Base-by-base conservation (phyloP, 805 yeast genomes). In the Candida maltosa region DNA sequence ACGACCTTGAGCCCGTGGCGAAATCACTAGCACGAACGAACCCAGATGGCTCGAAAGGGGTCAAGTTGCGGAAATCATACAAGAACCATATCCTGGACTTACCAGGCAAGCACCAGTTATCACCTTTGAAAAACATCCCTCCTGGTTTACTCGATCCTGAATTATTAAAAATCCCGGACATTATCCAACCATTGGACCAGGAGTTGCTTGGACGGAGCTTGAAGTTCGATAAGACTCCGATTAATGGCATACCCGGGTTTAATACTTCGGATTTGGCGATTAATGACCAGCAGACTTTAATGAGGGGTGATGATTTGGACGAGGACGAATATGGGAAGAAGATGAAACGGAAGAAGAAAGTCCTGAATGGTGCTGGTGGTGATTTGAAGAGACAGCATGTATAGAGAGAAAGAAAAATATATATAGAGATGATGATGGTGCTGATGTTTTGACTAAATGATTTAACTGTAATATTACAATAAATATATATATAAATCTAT, bases 11-110 rank as follows among this genome's bases (percentile, higher is more conserved):
- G 25, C 73, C 70, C 2, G 63, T 89, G 10, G 85, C 96, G 1
- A 69, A 75, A 36, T 80, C 95, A 3, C 82, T 93, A 28, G 95
- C 96, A 1, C 74, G 98, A 51, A 73, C 82, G 8, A 88, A 86
- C 49, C 81, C 87, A 2, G 94, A 83, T 49, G 96, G 96, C 0
- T 75, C 93, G 0, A 88, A 86, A 47, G 96, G 96, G 36, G 88
- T 88, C 25, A 93, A 93, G 61, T 73, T 93, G 37, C 74, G 98
- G 49, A 93, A 93, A 60, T 87, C 97, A 0, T 93, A 93, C 62
- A 93, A 93, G 58, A 88, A 89, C 45, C 97, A 91, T 55, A 83
- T 93, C 10, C 70, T 75, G 25, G 97, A 89, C 47, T 65, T 93
- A 20, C 85, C 96, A 0, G 97, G 89, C 2, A 82, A 80, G 51